phyloP scores from a whole-genome alignment of 2,329 filamentous ascomycete genomes.

The Clarireedia hainanense region DNA sequence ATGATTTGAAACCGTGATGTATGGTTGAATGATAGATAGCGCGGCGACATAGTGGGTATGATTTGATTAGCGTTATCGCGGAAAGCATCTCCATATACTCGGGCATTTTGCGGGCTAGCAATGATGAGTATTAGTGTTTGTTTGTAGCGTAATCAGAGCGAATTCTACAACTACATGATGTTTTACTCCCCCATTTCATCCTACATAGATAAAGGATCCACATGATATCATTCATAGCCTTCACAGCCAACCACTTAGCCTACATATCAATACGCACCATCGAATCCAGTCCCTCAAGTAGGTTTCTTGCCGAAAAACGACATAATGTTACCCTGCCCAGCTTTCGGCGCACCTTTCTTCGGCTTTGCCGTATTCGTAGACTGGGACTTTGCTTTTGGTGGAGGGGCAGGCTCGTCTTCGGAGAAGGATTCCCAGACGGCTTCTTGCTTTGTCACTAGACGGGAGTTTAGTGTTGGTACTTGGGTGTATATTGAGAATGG shows the following conservation, averaged over 20 bases:
- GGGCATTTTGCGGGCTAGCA: too few species aligned
- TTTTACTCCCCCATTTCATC: too few species aligned
- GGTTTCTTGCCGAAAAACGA: slow-evolving; percentile 80
- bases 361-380: slow-evolving; percentile 34
- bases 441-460: slow-evolving; percentile 75
- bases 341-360: slow-evolving; percentile 49
- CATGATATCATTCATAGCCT: neutral
- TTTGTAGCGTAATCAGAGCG: too few species aligned
- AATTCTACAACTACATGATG: too few species aligned
- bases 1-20: neutral
- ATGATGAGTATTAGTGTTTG: neutral
- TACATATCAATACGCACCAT: neutral
- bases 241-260: neutral
- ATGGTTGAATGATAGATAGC: neutral
- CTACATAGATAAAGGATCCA: too few species aligned
- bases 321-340: slow-evolving; percentile 75
- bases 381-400: slow-evolving; percentile 41
- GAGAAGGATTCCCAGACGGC: slow-evolving; percentile 86
- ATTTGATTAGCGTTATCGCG: neutral
- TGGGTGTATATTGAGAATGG: neutral
- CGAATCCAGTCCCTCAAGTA: neutral
- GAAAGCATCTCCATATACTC: neutral
- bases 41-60: neutral
- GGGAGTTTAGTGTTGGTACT: neutral
- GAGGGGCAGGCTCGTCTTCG: slow-evolving; percentile 65